Evolutionary conservation across 2,329 filamentous ascomycete genomes (phyloP), one percentile per base, ranked within the genome.

Genomic region (Cercospora sp.): DNA sequence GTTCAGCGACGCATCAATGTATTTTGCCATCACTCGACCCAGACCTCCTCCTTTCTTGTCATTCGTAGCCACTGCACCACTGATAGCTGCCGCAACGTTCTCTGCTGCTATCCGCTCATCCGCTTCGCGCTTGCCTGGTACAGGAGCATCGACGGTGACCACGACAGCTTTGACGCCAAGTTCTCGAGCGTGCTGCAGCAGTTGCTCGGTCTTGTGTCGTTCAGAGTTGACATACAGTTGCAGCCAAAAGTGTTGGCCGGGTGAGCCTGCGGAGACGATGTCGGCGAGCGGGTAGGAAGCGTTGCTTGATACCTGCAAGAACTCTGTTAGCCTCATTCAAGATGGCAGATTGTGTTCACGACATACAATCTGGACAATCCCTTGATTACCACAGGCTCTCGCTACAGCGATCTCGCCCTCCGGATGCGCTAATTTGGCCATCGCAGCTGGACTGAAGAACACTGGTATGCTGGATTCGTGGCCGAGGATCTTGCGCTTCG

Each of bases 201-300:
- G 75, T 1, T 79, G 79, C 68, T 83, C 83, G 5, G 85, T 85
- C 67, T 86, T 85, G 8, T 76, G 66, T 0, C 86, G 81, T 66
- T 87, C 79, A 72, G 84, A 85, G 76, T 89, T 83, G 53, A 89
- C 85, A 70, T 90, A 90, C 5, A 90, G 80, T 74, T 89, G 87
- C 74, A 87, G 88, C 79, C 87, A 87, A 64, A 83, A 76, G 3
- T 75, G 75, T 60, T 75, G 73, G 18, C 68, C 69, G 9, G 60
- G 60, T 64, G 53, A 20, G 55, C 65, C 69, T 4, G 69, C 58
- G 3, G 69, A 63, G 9, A 75, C 66, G 55, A 77, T 74, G 51
- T 76, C 73, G 20, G 69, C 70, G 39, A 77, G 65, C 13, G 73
- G 72, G 60, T 73, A 77, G 2, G 72, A 75, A 3, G 75, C 74